Evolutionary conservation across 1,284 basidiomycete species (phyloP), one percentile per base, ranked within the genome.

Genomic region (Ustilago curta): DNA sequence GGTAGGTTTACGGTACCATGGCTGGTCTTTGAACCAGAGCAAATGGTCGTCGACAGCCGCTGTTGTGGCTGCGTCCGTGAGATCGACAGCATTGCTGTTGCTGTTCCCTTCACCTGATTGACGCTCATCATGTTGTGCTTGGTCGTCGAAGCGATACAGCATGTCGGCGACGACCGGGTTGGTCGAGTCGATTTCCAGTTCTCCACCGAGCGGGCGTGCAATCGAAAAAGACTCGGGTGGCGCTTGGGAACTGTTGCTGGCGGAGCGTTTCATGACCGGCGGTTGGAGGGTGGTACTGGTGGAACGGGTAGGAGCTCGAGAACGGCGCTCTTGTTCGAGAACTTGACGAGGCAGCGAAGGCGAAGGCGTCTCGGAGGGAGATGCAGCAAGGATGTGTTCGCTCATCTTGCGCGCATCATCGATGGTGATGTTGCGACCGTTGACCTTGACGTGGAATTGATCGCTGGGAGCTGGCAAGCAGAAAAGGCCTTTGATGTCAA

Each of bases 1-100:
- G 2, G 75, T 71, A 0, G 82, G 82, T 9, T 62, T 73, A 11
- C 69, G 66, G 42, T 77, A 82, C 80, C 80, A 82, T 2, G 81
- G 81, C 40, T 66, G 27, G 8, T 59, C 59, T 8, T 69, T 66
- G 56, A 78, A 70, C 80, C 79, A 80, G 12, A 55, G 40, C 9
- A 81, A 61, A 18, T 80, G 78, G 8, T 77, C 70, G 29, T 81
- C 75, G 4, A 70, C 35, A 8, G 54, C 45, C 4, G 52, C 40
- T 27, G 45, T 42, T 4, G 48, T 21, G 21, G 56, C n/a, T 11
- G 12, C 62, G 27, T 50, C 55, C 0, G 47, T 11, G 14, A 19
- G 25, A 11, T 29, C 18, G 8, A 48, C 18, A 39, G 32, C 19
- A 12, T 29, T 25, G 23, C 9, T 23, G 14, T 12, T 27, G 44